A percentile compares a stretch with the other conserved stretches of the same genome.
Evolutionary conservation across 257 asterid species (phyloP).

Genomic region (Scutellaria barbata): DNA sequence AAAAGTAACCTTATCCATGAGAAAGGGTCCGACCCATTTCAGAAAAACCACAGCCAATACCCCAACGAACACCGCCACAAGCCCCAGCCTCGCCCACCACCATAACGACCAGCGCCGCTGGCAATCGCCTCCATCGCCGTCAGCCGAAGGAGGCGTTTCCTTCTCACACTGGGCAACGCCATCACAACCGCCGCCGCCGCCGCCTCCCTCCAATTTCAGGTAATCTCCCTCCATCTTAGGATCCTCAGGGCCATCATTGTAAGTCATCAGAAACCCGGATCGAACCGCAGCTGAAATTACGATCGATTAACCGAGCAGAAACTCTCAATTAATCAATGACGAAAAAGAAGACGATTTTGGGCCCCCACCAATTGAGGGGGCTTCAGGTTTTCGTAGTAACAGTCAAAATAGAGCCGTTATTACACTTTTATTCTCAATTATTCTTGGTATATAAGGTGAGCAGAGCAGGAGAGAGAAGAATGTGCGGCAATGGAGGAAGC

Average conservation of each 20-base stretch:
- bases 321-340: conserved; percentile 18
- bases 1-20: conserved; percentile 69
- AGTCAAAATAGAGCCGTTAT: conserved; percentile 42
- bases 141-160: conserved; percentile 32
- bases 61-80: conserved; percentile 48
- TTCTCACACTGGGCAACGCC: conserved; percentile 25
- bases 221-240: conserved; percentile 51
- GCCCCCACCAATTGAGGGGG: conserved; percentile 37
- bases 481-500: conserved; percentile 27
- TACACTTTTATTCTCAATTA: neutral
- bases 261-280: conserved; percentile 43
- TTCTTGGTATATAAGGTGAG: neutral
- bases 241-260: conserved; percentile 42
- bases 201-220: conserved; percentile 54
- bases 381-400: conserved; percentile 34
- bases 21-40: conserved; percentile 79
- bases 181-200: conserved; percentile 16
- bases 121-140: conserved; percentile 24
- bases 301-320: conserved; percentile 22
- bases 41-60: conserved; percentile 60
- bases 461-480: neutral
- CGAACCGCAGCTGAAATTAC: neutral
- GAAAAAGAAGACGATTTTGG: conserved; percentile 8
- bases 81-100: conserved; percentile 78
- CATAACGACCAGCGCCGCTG: conserved; percentile 57